Conservation (phyloP, 306 rosid species). For the Crotalaria pallida region DNA sequence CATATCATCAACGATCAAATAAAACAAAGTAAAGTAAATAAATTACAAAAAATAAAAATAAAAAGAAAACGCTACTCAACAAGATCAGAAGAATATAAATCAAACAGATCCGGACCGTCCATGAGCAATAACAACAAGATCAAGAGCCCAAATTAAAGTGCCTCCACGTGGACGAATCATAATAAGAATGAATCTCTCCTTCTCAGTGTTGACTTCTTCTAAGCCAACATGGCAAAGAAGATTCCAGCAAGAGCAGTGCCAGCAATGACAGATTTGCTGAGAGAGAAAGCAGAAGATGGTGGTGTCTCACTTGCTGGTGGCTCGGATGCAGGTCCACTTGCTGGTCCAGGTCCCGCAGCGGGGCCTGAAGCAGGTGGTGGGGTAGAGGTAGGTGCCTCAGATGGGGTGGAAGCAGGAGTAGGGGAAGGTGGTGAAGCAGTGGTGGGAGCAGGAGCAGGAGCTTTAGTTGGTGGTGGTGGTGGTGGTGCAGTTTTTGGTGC, state of each 20-base stretch:
- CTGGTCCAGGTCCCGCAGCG: slow-evolving; percentile 7
- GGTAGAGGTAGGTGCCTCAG: slow-evolving; percentile 14
- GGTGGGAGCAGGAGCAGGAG: slow-evolving; percentile 20
- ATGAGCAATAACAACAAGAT: slow-evolving; percentile 20
- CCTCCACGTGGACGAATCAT: slow-evolving; percentile 35
- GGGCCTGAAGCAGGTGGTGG: slow-evolving; percentile 25
- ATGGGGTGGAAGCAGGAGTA: background rate
- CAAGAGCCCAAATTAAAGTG: slow-evolving; percentile 16
- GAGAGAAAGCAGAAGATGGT: slow-evolving; percentile 36
- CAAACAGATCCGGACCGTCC: slow-evolving; percentile 60
- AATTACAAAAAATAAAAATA: background rate
- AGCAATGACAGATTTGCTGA: slow-evolving; percentile 39
- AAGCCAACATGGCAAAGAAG: slow-evolving; percentile 63
- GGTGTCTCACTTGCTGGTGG: slow-evolving; percentile 21
- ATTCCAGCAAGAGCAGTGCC: slow-evolving; percentile 62
- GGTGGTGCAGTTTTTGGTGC: slow-evolving; percentile 20
- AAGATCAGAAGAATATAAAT: slow-evolving; percentile 18
- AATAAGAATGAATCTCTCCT: background rate
- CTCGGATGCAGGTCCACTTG: background rate
- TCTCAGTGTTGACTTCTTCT: slow-evolving; percentile 4
- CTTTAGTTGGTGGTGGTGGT: slow-evolving; percentile 6
- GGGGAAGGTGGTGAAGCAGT: background rate
- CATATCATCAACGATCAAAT: slow-evolving; percentile 6
- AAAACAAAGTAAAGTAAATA: background rate
- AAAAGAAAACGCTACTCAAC: slow-evolving; percentile 13